Conservation (phyloP, 2,329 filamentous ascomycete genomes). For the Trichoderma arundinaceum region DNA sequence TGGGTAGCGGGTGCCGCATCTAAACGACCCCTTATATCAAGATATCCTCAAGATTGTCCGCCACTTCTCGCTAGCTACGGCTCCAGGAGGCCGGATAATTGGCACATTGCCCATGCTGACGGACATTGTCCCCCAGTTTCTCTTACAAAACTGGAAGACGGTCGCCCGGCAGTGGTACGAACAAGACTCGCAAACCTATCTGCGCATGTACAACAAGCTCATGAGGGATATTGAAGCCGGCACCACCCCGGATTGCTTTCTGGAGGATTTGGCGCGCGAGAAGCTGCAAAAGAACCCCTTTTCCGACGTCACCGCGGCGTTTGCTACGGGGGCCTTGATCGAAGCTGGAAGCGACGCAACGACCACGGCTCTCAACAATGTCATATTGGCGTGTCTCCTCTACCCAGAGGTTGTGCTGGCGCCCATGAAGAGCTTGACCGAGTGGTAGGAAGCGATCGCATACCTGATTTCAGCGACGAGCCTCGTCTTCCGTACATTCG, state of each 20-base stretch:
- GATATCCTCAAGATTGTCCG: slow-evolving; percentile 35
- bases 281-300: slow-evolving; percentile 34
- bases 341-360: slow-evolving; percentile 38
- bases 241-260: slow-evolving; percentile 34
- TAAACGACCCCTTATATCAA: slow-evolving; percentile 34
- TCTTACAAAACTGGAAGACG: slow-evolving; percentile 27
- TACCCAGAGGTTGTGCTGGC: slow-evolving; percentile 49
- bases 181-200: slow-evolving; percentile 35
- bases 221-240: slow-evolving; percentile 31
- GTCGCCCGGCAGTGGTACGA: slow-evolving; percentile 32
- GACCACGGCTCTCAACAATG: slow-evolving; percentile 44
- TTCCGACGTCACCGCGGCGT: slow-evolving; percentile 31
- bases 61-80: slow-evolving; percentile 31
- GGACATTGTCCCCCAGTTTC: slow-evolving; percentile 20
- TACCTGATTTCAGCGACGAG: slow-evolving; percentile 52
- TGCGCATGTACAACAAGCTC: slow-evolving; percentile 32
- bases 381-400: slow-evolving; percentile 55
- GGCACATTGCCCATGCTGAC: slow-evolving; percentile 28
- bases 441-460: slow-evolving; percentile 49
- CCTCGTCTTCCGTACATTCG: slow-evolving; percentile 51
- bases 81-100: slow-evolving; percentile 25
- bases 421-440: slow-evolving; percentile 51
- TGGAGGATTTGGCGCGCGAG: slow-evolving; percentile 33
- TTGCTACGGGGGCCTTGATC: slow-evolving; percentile 33
- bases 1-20: slow-evolving; percentile 33